Base-by-base conservation (phyloP, 495 filamentous ascomycete species). In the Aspergillus sclerotioniger region DNA sequence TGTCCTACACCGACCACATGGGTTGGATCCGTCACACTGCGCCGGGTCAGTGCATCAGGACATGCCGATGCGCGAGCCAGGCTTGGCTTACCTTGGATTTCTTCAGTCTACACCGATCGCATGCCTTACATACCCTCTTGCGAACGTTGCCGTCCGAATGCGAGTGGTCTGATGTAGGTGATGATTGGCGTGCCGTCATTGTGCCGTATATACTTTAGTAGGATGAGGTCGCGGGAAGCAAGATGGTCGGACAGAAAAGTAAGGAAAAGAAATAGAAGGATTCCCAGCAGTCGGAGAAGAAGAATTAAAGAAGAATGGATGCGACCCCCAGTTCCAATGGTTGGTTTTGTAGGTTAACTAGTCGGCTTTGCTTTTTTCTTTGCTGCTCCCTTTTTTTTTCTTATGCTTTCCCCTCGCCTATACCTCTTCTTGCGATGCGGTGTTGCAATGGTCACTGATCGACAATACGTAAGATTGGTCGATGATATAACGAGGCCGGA, bases 91-190 rank as follows among this genome's bases (percentile, higher is more conserved):
- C 83, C 77, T 86, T 86, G 66, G 81, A 85, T 66, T 86, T 86
- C 69, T 86, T 86, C 56, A 85, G 58, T 46, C 84, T 71, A 73
- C 84, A 86, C 48, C 84, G 79, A 68, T 86, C 84, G 71, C 84
- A 86, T 12, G 84, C 84, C 65, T 84, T 84, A 57, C 83, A 83
- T 43, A 85, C 83, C 61, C 83, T 71, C 66, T 86, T 86, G 57
- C 83, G 80, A 16, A 78, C 67, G 60, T 71, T 70, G 45, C 59
- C 66, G 52, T 76, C 76, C 10, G 76, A 76, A 63, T 76, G 74
- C 16, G 74, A 76, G 52, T 76, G 65, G 19, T 79, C 76, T 41
- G 76, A 77, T 8, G 67, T 60, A 37, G 76, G 75, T 51, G 75
- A 70, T 65, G 76, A 71, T 69, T 79, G 76, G 29, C 75, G 73